Base-by-base conservation (phyloP, 495 filamentous ascomycete genomes). In the Lasiosphaeriaceae sp. region DNA sequence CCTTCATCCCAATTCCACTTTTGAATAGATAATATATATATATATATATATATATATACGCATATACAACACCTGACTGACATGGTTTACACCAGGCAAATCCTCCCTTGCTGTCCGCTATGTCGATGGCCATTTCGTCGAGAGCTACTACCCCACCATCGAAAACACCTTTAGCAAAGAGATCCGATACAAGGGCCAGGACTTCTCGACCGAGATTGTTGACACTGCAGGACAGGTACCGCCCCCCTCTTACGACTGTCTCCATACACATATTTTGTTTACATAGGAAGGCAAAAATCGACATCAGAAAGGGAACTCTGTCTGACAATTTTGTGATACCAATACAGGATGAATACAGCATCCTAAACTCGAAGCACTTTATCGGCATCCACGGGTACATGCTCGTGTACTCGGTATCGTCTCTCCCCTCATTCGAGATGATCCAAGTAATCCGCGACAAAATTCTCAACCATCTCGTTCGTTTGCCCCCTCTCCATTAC, bases 321-420 rank as follows among this genome's bases (percentile, higher is more conserved):
- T 37, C 34, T 37, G 34, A 0, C 34, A 14, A 9, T 37, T 2
- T 2, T 17, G 7, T 43, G 16, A 7, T 5, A 43, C 14, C n/a
- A 43, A 43, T 7, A 43, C 14, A 96, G 91, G 94, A 99, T 76
- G 95, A 98, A 72, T 97, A 98, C 75, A 93, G 88, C 67, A 97
- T 97, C 65, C 79, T 98, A 51, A 97, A 96, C 71, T 96, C 90
- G 44, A 96, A 97, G 72, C 95, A 98, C 73, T 97, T 97, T 70
- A 98, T 98, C 75, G 94, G 94, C 58, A 97, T 97, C 62, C 94
- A 98, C 81, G 94, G 94, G 39, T 98, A 98, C 76, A 92, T 98
- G 83, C 86, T 98, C 50, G 94, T 96, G 41, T 98, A 98, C 74
- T 96, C 90, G 17, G 89, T 98, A 47, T 87, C 89, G 26, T 96